These are phyloP conservation scores for Paralagenidium karlingii DNA, from an alignment of 352 stramenopile species.

Conservation along the genomic window DNA sequence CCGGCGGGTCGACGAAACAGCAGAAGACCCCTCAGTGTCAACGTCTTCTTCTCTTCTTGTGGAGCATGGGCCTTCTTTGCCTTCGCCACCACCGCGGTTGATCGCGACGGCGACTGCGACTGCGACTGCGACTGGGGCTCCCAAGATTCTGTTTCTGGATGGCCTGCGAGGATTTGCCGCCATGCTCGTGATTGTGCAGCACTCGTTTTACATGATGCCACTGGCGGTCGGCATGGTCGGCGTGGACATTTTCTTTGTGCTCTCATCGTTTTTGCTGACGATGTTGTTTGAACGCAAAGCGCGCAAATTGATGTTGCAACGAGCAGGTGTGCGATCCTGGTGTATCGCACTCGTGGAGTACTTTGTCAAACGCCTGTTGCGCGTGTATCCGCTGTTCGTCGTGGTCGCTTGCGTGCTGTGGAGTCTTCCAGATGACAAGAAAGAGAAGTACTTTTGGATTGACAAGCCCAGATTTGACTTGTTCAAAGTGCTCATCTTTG, in stretches of 20 bases:
- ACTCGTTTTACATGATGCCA: constrained; percentile 20
- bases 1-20: too few species aligned
- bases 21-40: too few species aligned
- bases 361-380: constrained; percentile 23
- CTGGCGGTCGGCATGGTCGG: constrained; percentile 18
- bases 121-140: too few species aligned
- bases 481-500: constrained; percentile 25
- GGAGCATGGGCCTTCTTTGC: too few species aligned
- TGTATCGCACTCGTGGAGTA: constrained; percentile 20
- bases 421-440: constrained; percentile 13
- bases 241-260: constrained; percentile 40
- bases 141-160: constrained; percentile 26
- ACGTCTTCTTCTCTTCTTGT: too few species aligned
- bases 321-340: constrained; percentile 15
- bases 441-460: constrained; percentile 16
- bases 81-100: too few species aligned
- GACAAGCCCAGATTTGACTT: constrained; percentile 14
- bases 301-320: constrained; percentile 11
- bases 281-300: constrained; percentile 37
- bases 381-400: constrained; percentile 33
- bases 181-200: constrained; percentile 14
- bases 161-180: constrained; percentile 22
- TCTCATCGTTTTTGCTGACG: constrained; percentile 36
- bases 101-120: constrained; percentile 6
- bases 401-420: constrained; percentile 17